These are phyloP conservation scores for Cyclotella distinguenda DNA, from an alignment of 108 stramenopile genomes.

Conservation along the genomic window DNA sequence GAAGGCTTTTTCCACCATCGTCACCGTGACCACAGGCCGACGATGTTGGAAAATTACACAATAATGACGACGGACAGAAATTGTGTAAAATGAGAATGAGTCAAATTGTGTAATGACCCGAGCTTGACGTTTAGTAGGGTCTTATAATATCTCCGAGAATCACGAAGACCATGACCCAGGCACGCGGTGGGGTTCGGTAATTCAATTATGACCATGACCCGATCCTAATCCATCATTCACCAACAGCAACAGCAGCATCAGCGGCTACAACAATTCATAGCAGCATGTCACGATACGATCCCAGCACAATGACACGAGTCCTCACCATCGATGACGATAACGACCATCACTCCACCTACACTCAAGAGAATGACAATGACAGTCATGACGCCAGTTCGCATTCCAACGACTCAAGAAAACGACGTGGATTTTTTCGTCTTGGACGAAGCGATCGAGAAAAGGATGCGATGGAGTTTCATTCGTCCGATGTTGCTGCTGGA, in stretches of 20 bases:
- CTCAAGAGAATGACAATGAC: neutral
- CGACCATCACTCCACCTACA: neutral
- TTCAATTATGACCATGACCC: too few species aligned
- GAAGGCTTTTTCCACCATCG: too few species aligned
- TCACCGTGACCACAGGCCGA: neutral
- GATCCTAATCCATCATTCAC: too few species aligned
- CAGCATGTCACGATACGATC: conserved; percentile 13
- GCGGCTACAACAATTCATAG: neutral
- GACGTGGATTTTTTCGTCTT: neutral
- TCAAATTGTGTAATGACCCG: too few species aligned
- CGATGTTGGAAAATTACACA: neutral
- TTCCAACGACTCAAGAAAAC: neutral
- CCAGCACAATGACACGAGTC: conserved; percentile 15
- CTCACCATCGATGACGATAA: conserved; percentile 13
- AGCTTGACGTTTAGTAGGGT: too few species aligned
- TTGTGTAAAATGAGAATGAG: too few species aligned
- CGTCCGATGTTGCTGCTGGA: conserved; percentile 5
- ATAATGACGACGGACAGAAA: too few species aligned
- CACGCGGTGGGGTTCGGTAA: too few species aligned
- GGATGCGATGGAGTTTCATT: neutral
- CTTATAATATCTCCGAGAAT: too few species aligned
- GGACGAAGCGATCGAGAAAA: conserved; percentile 1
- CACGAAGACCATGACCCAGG: too few species aligned
- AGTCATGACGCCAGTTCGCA: neutral
- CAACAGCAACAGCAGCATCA: neutral